Percentiles rank a stretch among this genome's conserved stretches.
Evolutionary conservation across 306 rosid genomes (phyloP).

Genomic region (Sicyos edulis): DNA sequence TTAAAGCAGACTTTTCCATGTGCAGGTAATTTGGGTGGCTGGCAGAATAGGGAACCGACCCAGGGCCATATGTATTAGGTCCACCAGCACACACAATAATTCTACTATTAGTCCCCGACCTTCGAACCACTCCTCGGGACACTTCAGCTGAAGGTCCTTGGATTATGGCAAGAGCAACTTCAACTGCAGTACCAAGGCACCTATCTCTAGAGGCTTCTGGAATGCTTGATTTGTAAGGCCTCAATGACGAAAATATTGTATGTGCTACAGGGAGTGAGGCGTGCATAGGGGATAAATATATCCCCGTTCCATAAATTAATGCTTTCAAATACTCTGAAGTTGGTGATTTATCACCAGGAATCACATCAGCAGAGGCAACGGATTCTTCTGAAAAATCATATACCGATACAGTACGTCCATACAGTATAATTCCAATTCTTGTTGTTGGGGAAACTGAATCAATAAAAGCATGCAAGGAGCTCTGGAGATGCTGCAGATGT

Average conservation of each 20-base stretch:
- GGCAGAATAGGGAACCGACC: slow-evolving; percentile 88
- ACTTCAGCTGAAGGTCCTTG: slow-evolving; percentile 95
- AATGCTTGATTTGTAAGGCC: slow-evolving; percentile 63
- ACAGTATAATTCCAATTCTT: slow-evolving; percentile 79
- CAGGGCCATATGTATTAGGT: slow-evolving; percentile 91
- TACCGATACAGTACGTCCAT: slow-evolving; percentile 85
- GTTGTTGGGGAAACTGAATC: slow-evolving; percentile 81
- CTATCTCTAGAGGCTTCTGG: slow-evolving; percentile 95
- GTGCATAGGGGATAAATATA: slow-evolving; percentile 92
- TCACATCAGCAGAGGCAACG: slow-evolving; percentile 92
- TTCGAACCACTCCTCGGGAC: slow-evolving; percentile 79
- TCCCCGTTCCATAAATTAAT: slow-evolving; percentile 82
- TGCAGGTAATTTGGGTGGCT: slow-evolving; percentile 87
- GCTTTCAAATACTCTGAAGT: slow-evolving; percentile 63
- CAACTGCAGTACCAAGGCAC: slow-evolving; percentile 90
- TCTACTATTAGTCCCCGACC: slow-evolving; percentile 86
- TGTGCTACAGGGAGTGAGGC: slow-evolving; percentile 89
- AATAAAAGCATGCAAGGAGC: slow-evolving; percentile 93
- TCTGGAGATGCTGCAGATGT: slow-evolving; percentile 80
- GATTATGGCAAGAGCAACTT: slow-evolving; percentile 89
- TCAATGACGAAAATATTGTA: slow-evolving; percentile 78
- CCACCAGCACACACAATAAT: slow-evolving; percentile 93
- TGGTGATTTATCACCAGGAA: slow-evolving; percentile 86
- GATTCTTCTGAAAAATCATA: slow-evolving; percentile 85
- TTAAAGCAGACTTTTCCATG: slow-evolving; percentile 85